phyloP scores from a whole-genome alignment of 1,284 basidiomycete species.

The Hypsizygus ulmarius region DNA sequence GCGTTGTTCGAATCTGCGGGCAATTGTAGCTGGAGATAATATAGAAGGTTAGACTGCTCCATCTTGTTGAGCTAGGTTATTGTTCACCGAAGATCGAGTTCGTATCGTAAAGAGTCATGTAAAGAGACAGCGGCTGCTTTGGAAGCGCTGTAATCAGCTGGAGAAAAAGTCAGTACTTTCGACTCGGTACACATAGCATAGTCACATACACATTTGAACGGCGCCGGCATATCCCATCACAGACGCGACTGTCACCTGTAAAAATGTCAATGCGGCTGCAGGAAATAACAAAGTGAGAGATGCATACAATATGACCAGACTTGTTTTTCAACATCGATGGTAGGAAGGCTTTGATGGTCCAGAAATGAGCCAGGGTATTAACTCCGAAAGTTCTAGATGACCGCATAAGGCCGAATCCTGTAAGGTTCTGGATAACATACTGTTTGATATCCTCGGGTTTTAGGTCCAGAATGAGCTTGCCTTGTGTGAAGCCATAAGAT shows the following conservation, averaged over 20 bases:
- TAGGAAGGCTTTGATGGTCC: conserved; percentile 90
- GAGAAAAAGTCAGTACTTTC: conserved; percentile 10
- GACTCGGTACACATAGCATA: conserved; percentile 6
- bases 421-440: conserved; percentile 42
- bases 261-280: neutral
- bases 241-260: conserved; percentile 25
- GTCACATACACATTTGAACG: conserved; percentile 74
- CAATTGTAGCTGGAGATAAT: conserved; percentile 57
- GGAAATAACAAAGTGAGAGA: conserved; percentile 2
- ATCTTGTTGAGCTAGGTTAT: conserved; percentile 4
- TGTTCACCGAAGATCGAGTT: conserved; percentile 70
- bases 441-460: conserved; percentile 74
- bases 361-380: conserved; percentile 89
- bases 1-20: conserved; percentile 76
- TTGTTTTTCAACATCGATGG: conserved; percentile 81
- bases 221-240: conserved; percentile 74
- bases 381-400: conserved; percentile 78
- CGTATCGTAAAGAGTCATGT: conserved; percentile 79
- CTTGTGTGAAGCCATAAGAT: conserved; percentile 54
- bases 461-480: conserved; percentile 82
- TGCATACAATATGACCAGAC: conserved; percentile 78
- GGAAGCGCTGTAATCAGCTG: conserved; percentile 86
- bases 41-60: conserved; percentile 15
- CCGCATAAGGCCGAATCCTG: neutral
- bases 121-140: conserved; percentile 81